Evolutionary conservation across 345 rosid genomes (phyloP), one percentile per base, ranked within the genome.

Genomic region (Cardamine resedifolia): DNA sequence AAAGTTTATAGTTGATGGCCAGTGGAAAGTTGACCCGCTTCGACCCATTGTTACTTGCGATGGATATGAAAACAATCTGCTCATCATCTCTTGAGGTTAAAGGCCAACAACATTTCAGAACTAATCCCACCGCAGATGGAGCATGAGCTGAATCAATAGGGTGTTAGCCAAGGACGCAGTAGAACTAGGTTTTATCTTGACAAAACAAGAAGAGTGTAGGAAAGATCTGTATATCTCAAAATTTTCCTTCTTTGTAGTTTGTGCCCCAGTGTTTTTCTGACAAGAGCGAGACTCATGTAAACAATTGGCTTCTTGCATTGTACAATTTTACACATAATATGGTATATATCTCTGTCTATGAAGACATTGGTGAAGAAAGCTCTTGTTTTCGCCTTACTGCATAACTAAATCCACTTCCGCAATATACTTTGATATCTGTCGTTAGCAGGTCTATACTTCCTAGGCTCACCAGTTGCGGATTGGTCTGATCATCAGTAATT

Each of bases 1-100:
- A 66, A 95, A 95, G 76, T 95, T 95, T 71, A 77, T 95, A 21
- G 97, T 95, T 11, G 96, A 95, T 79, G 99, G 98, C n/a, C 75
- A 82, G 75, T 95, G 99, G 99, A 91, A 55, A 79, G 80, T 88
- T 31, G 98, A 95, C 79, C 98, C 96, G 55, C 79, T 95, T 51
- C 96, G 96, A 64, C 99, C 97, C 4, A 71, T 85, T n/a, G 85
- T 91, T 65, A 43, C 73, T 38, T 75, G 79, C 59, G 73, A 76
- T 4, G 97, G 97, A 58, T 71, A 76, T 47, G 94, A 90, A 63
- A 95, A 95, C 74, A 95, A 91, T 83, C 80, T 90, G 68, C 88
- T 95, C 51, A 79, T 90, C 23, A 70, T 95, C 77, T 70, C 80
- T 4, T 90, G 74, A 81, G 20, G 33, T 69, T 21, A 63, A 7